Base-by-base conservation (phyloP, 1,284 basidiomycete genomes). In the Ustilago shanxiensis region DNA sequence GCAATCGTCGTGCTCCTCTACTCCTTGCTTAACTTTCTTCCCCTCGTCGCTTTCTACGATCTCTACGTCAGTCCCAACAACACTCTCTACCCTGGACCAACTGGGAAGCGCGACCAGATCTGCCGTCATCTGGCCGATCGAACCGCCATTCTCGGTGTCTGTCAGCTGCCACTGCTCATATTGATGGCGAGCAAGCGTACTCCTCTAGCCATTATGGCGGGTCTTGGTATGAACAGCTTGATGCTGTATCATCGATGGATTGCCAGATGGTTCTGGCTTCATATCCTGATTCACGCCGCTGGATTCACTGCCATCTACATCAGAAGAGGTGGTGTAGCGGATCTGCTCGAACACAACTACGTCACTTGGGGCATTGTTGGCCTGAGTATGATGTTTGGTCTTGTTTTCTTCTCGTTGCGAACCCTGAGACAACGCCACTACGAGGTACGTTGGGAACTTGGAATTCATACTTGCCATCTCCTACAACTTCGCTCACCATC, bases 241-340 rank as follows among this genome's bases (percentile, higher is more conserved):
- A 84, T 86, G 66, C 70, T 86, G 1, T 82, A 81, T 28, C 86
- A 87, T 41, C 79, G 86, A 10, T 86, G 84, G 84, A 74, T 87
- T 9, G 81, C 83, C 1, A 55, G 85, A 3, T 59, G 82, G 29
- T 79, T 79, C 54, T 80, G 72, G 54, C 3, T 76, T 5, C 78
- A 85, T 24, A 82, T 72, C 26, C 10, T 79, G 20, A n/a, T 83
- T 3, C 86, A 87, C 41, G 73, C 72, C 8, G n/a, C 67, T 14
- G 69, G 52, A 10, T 81, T 57, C 54, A 73, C 77, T 14, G 63
- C 63, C 2, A 51, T 61, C 31, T 65, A 65, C 8, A 39, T 63
- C 4, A 44, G 55, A 10, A 41, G 57, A 1, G 55, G 47, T 2
- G 52, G 52, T 26, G 49, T 67, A 1, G 47, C 49, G 2, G 71